Conservation (phyloP, 2,329 filamentous ascomycete genomes). For the Fusarium sp. region DNA sequence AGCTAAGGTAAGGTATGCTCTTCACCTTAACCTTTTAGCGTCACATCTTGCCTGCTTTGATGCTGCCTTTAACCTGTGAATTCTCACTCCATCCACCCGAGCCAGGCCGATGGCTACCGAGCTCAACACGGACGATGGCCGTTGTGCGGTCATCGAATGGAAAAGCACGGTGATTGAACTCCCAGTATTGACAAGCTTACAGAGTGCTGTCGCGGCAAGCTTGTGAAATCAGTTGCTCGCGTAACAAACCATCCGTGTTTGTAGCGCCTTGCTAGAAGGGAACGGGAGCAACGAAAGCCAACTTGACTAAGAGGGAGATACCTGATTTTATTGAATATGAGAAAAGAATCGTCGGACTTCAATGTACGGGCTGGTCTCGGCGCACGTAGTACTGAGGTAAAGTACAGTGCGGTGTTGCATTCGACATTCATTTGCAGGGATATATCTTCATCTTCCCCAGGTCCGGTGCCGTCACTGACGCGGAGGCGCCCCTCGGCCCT, state of each 20-base stretch:
- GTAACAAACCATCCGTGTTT: background rate
- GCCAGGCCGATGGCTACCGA: conserved; percentile 48
- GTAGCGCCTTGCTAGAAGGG: background rate
- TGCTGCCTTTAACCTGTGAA: background rate
- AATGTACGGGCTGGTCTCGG: conserved; percentile 24
- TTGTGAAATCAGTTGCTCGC: background rate
- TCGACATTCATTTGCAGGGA: conserved; percentile 8
- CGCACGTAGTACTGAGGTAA: background rate
- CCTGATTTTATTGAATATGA: background rate
- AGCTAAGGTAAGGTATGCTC: background rate
- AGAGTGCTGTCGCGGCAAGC: background rate
- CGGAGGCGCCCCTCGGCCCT: conserved; percentile 32
- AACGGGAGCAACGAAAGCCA: background rate
- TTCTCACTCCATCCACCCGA: conserved; percentile 46
- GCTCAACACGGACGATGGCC: conserved; percentile 37
- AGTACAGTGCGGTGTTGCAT: conserved; percentile 12
- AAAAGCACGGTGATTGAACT: background rate
- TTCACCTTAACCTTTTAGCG: conserved; percentile 21
- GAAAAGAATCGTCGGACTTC: background rate
- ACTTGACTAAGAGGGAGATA: background rate
- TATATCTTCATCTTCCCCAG: conserved; percentile 37
- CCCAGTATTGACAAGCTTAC: background rate
- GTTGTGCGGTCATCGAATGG: background rate
- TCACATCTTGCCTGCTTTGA: conserved; percentile 11
- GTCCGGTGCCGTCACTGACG: conserved; percentile 31